Evolutionary conservation across 2,329 filamentous ascomycete species (phyloP), one percentile per base, ranked within the genome.

Genomic region (Pyrenochaeta sp.): DNA sequence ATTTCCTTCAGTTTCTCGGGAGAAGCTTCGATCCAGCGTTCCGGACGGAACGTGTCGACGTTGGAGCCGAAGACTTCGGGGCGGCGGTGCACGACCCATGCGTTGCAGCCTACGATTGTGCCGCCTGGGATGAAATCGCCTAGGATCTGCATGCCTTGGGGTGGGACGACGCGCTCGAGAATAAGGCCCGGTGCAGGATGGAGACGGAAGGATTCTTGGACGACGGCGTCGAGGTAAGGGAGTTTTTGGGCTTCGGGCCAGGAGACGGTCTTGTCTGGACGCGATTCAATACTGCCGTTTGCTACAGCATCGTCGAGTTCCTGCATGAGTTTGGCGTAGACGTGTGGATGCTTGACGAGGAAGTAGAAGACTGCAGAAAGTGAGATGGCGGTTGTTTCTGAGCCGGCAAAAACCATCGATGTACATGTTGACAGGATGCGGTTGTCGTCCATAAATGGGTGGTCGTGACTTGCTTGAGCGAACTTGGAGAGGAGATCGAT

Each of bases 321-420:
- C 1, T 77, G 66, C 68, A 85, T 83, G 52, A 92, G 78, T 39
- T 82, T 83, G 2, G 74, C 70, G 59, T 90, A 84, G 13, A 82
- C 82, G 0, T 65, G 37, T 0, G 88, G 88, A 66, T 88, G 85
- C 69, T 88, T 88, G 36, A 93, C 81, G 3, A 93, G 78, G 74
- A 88, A 88, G 77, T 93, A 93, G 69, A 94, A 91, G 0, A 93
- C 85, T 6, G 88, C 84, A 5, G 86, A 85, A 0, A 93, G 82
- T 6, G 85, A 87, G 70, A 93, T 93, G 39, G 90, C 91, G 0
- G 91, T 94, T 0, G 91, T 94, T 76, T 95, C 91, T 2, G 86
- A 90, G 3, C 91, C 91, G 0, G 91, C 91, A 65, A 90, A 85
- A 61, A 83, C 79, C 89, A 91, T 91, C 56, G 83, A 87, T n/a